Percentiles rank a stretch among this genome's conserved stretches.
Conservation (phyloP, 768 basidiomycete species). For the Neoboletus brunneissimus region DNA sequence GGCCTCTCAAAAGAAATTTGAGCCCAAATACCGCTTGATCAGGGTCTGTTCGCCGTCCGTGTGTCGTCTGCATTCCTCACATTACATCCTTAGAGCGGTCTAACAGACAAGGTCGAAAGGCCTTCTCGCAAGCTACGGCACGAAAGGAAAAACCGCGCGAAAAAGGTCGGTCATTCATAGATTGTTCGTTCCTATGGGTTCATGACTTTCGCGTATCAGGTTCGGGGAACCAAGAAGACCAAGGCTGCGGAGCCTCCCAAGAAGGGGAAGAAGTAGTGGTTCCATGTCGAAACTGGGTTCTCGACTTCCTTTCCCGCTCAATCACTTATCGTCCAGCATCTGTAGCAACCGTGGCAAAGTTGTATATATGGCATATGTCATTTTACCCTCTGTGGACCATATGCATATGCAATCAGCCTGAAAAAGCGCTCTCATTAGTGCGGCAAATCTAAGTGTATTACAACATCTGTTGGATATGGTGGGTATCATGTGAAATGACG, state of each 20-base stretch:
- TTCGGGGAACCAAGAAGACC: conserved; percentile 93
- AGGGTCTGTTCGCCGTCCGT: conserved; percentile 59
- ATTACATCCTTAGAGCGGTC: conserved; percentile 50
- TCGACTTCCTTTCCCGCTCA: conserved; percentile 14
- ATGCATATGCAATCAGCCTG: conserved; percentile 24
- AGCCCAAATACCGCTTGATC: conserved; percentile 93
- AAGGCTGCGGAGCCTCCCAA: conserved; percentile 91
- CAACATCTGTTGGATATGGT: conserved; percentile 28
- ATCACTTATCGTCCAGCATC: conserved; percentile 33
- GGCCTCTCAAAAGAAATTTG: conserved; percentile 92
- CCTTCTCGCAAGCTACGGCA: conserved; percentile 97
- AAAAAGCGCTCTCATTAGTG: conserved; percentile 23
- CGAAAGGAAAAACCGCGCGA: conserved; percentile 98
- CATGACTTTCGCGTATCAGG: conserved; percentile 42
- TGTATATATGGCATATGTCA: conserved; percentile 45
- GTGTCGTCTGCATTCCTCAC: conserved; percentile 1
- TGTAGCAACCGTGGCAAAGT: conserved; percentile 35
- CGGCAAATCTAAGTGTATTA: conserved; percentile 31
- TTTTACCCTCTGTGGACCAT: conserved; percentile 26
- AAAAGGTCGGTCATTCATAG: conserved; percentile 69
- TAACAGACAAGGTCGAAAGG: conserved; percentile 77
- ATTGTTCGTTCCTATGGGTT: conserved; percentile 4
- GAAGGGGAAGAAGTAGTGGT: conserved; percentile 86
- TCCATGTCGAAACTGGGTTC: conserved; percentile 21
- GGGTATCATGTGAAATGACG: conserved; percentile 31